These are phyloP conservation scores for Astragalus membranaceus DNA, from an alignment of 306 rosid species.

Conservation along the genomic window DNA sequence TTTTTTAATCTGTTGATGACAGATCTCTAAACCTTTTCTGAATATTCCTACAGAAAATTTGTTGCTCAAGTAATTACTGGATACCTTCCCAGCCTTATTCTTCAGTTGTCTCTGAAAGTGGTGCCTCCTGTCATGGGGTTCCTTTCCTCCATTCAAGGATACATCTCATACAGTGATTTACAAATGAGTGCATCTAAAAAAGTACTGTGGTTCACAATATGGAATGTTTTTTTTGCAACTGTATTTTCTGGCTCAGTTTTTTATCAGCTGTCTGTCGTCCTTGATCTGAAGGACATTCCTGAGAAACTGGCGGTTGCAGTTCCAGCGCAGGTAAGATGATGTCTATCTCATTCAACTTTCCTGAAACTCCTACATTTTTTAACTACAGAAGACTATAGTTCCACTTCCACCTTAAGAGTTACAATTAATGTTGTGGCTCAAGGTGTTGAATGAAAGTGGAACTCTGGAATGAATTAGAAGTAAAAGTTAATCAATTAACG, in stretches of 20 bases:
- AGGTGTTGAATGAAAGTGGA: too few relatives aligned
- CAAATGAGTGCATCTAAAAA: conserved; percentile 81
- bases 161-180: conserved; percentile 64
- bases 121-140: conserved; percentile 85
- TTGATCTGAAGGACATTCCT: conserved; percentile 71
- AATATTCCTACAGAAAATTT: conserved; percentile 50
- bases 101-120: conserved; percentile 62
- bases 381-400: not conserved
- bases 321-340: conserved; percentile 76
- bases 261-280: conserved; percentile 41
- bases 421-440: too few relatives aligned
- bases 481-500: too few relatives aligned
- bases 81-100: conserved; percentile 95
- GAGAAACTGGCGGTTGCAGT: conserved; percentile 61
- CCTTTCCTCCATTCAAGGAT: conserved; percentile 92
- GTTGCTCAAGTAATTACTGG: conserved; percentile 81
- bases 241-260: conserved; percentile 77
- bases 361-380: not conserved
- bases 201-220: conserved; percentile 87
- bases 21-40: conserved; percentile 15
- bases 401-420: not conserved
- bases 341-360: not conserved
- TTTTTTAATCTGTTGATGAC: not conserved
- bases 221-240: conserved; percentile 91
- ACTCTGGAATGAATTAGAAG: too few relatives aligned